These are phyloP conservation scores for Lathyrus aphaca DNA, from an alignment of 306 rosid genomes.

Conservation along the genomic window DNA sequence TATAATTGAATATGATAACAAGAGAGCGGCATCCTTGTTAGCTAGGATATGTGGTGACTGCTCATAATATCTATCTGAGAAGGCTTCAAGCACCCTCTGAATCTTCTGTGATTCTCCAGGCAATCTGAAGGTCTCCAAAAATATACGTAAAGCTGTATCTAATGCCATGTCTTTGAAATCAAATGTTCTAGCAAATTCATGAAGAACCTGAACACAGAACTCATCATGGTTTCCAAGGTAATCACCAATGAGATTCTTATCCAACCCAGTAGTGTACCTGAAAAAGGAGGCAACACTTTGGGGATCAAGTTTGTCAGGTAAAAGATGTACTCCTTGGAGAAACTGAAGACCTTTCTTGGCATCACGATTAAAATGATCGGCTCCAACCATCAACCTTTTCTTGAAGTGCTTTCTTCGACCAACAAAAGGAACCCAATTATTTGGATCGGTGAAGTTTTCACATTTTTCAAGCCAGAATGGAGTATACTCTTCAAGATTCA, in stretches of 20 bases:
- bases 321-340: conserved; percentile 93
- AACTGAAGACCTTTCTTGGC: conserved; percentile 95
- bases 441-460: conserved; percentile 75
- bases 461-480: conserved; percentile 94
- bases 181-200: conserved; percentile 92
- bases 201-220: conserved; percentile 92
- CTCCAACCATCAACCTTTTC: conserved; percentile 85
- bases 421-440: conserved; percentile 86
- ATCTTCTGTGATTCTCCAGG: conserved; percentile 99
- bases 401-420: conserved; percentile 79
- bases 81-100: conserved; percentile 97
- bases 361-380: conserved; percentile 96
- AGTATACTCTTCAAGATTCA: conserved; percentile 70
- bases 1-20: conserved; percentile 85
- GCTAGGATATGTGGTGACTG: conserved; percentile 79
- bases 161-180: conserved; percentile 89
- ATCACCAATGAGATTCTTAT: conserved; percentile 96
- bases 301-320: conserved; percentile 94
- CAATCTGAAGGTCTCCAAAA: conserved; percentile 90
- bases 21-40: conserved; percentile 92
- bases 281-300: conserved; percentile 90
- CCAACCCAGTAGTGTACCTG: conserved; percentile 86
- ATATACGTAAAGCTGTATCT: conserved; percentile 87
- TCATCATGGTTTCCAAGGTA: conserved; percentile 94
- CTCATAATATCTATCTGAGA: conserved; percentile 96